A percentile compares a stretch with the other conserved stretches of the same genome.
Conservation (phyloP, 768 basidiomycete genomes). For the Infundibulicybe gibba region DNA sequence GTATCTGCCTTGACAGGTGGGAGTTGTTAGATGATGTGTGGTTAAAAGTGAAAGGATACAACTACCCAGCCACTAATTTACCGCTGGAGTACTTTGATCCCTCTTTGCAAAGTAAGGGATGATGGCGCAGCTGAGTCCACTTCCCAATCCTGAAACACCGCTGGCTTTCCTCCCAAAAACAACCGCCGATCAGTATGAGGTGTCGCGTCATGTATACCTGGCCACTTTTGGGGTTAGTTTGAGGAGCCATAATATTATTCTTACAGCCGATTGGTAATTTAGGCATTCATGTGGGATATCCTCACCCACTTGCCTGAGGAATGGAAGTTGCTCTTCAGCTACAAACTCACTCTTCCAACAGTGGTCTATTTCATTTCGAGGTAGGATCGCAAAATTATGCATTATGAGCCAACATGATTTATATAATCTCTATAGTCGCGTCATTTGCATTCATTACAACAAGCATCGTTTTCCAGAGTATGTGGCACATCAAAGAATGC, state of each 20-base stretch:
- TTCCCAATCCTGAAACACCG: slow-evolving; percentile 23
- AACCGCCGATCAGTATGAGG: slow-evolving; percentile 19
- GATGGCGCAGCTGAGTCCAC: too few species aligned
- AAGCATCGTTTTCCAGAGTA: slow-evolving; percentile 19
- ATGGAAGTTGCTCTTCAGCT: slow-evolving; percentile 15
- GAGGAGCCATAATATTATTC: not conserved
- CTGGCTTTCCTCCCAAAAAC: slow-evolving; percentile 25
- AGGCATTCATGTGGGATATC: slow-evolving; percentile 30
- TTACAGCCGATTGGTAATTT: not conserved
- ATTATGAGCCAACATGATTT: not conserved
- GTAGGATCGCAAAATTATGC: slow-evolving; percentile 7
- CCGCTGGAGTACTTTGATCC: too few species aligned
- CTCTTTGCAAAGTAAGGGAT: too few species aligned
- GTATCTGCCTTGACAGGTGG: too few species aligned
- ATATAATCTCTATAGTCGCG: slow-evolving; percentile 8
- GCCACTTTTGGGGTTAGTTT: slow-evolving; percentile 12
- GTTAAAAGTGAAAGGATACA: too few species aligned
- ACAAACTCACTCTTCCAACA: slow-evolving; percentile 13
- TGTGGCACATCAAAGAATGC: not conserved
- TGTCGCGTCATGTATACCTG: slow-evolving; percentile 21
- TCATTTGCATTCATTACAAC: slow-evolving; percentile 17
- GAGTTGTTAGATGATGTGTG: too few species aligned
- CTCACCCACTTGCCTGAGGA: slow-evolving; percentile 22
- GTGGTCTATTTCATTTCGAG: slow-evolving; percentile 27
- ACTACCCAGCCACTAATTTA: too few species aligned